These are phyloP conservation scores for Pestalotiopsis sp. DNA, from an alignment of 2,329 filamentous ascomycete species.

Conservation along the genomic window DNA sequence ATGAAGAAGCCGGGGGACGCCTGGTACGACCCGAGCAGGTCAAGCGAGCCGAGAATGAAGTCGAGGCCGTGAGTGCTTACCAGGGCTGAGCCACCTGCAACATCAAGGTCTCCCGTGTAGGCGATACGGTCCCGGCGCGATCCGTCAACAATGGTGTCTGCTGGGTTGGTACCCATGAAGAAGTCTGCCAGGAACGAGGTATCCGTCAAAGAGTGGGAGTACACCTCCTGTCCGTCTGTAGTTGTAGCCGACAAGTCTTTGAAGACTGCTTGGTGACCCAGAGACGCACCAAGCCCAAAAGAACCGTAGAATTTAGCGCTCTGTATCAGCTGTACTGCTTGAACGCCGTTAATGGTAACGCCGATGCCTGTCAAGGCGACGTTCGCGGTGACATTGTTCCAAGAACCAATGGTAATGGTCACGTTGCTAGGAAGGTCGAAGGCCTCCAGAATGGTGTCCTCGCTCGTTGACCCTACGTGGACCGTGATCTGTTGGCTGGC, in stretches of 20 bases:
- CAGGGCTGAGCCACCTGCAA: slow-evolving; percentile 26
- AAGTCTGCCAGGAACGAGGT: slow-evolving; percentile 32
- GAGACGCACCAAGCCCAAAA: slow-evolving; percentile 33
- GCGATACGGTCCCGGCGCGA: slow-evolving; percentile 36
- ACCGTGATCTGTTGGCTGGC: slow-evolving; percentile 15
- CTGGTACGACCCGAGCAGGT: slow-evolving; percentile 33
- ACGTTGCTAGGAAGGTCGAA: slow-evolving; percentile 8
- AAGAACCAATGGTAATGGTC: slow-evolving; percentile 5
- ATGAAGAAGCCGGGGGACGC: slow-evolving; percentile 32
- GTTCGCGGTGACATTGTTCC: slow-evolving; percentile 18
- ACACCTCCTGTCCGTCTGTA: slow-evolving; percentile 20
- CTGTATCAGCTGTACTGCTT: slow-evolving; percentile 29
- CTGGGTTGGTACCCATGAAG: slow-evolving; percentile 36
- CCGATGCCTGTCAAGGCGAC: slow-evolving; percentile 23
- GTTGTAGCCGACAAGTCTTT: slow-evolving; percentile 20
- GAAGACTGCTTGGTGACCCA: slow-evolving; percentile 30
- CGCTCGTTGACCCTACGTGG: slow-evolving; percentile 18
- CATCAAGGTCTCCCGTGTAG: slow-evolving; percentile 34
- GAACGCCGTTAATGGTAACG: slow-evolving; percentile 20
- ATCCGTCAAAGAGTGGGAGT: slow-evolving; percentile 29
- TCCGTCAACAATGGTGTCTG: slow-evolving; percentile 35
- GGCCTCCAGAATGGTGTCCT: neutral
- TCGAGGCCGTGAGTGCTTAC: slow-evolving; percentile 29
- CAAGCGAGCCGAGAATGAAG: slow-evolving; percentile 28
- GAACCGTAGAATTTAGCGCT: slow-evolving; percentile 30